Percentiles rank a stretch among this genome's conserved stretches.
Conservation (phyloP, 2,329 filamentous ascomycete genomes). For the Scortechinia acanthostroma region DNA sequence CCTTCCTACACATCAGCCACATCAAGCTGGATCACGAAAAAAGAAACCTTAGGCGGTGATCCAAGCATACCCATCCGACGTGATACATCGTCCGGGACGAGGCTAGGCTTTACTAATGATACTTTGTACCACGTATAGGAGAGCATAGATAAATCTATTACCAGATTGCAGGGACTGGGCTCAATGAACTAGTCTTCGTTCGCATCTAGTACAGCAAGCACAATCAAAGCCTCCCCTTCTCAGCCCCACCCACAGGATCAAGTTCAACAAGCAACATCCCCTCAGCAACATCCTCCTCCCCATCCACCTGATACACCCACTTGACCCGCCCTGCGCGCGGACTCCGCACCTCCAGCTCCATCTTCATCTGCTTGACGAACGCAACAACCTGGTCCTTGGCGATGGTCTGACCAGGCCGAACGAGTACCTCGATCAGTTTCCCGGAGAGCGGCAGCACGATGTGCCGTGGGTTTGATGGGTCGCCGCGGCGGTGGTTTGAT, state of each 20-base stretch:
- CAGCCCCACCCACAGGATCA: constrained; percentile 21
- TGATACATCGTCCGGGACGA: too few relatives aligned
- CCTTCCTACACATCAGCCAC: too few relatives aligned
- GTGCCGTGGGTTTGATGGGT: constrained; percentile 38
- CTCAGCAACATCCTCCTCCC: constrained; percentile 44
- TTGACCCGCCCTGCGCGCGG: constrained; percentile 33
- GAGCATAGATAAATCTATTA: too few relatives aligned
- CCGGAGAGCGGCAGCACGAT: constrained; percentile 48
- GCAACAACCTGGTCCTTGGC: constrained; percentile 41
- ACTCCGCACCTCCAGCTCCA: constrained; percentile 57
- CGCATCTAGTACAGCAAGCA: constrained; percentile 15
- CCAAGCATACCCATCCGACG: too few relatives aligned
- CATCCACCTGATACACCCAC: constrained; percentile 43
- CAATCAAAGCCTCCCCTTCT: constrained; percentile 17
- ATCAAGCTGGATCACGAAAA: too few relatives aligned
- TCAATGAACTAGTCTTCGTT: too few relatives aligned
- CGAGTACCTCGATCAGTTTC: constrained; percentile 48
- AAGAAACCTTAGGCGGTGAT: too few relatives aligned
- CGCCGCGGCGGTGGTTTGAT: constrained; percentile 35
- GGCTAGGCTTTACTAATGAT: too few relatives aligned
- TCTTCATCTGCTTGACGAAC: constrained; percentile 63
- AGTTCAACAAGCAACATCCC: constrained; percentile 42
- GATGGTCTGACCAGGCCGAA: constrained; percentile 40
- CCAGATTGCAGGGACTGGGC: too few relatives aligned
- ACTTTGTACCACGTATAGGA: too few relatives aligned